These are phyloP conservation scores for Aureobasidium uvarum DNA, from an alignment of 2,329 filamentous ascomycete genomes.

Conservation along the genomic window DNA sequence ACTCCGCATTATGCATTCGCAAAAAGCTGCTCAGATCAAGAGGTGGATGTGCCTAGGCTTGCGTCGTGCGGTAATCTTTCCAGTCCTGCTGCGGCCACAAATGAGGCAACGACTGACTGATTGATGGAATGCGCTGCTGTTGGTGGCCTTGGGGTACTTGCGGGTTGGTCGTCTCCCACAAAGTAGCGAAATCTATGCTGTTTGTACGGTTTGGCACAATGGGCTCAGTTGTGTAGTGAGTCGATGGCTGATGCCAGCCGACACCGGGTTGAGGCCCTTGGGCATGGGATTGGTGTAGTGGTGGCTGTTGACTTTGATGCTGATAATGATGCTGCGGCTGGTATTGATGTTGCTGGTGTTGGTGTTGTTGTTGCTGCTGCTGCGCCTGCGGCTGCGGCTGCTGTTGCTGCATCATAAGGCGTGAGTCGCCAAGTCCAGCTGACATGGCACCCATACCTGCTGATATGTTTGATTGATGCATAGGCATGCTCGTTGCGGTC, in stretches of 20 bases:
- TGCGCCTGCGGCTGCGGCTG: conserved; percentile 17
- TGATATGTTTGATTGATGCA: conserved; percentile 36
- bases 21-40: conserved; percentile 1
- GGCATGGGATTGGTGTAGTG: conserved; percentile 1
- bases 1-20: not conserved
- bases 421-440: conserved; percentile 43
- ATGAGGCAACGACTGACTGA: conserved; percentile 28
- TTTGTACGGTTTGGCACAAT: conserved; percentile 30
- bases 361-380: conserved; percentile 29
- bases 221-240: conserved; percentile 38
- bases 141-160: conserved; percentile 21
- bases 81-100: conserved; percentile 25
- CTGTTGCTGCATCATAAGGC: conserved; percentile 35
- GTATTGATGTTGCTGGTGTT: conserved; percentile 30
- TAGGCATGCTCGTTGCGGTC: conserved; percentile 31
- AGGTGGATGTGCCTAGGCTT: conserved; percentile 16
- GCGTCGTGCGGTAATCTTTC: conserved; percentile 27
- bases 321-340: conserved; percentile 29
- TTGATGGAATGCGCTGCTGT: conserved; percentile 30
- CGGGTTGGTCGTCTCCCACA: conserved; percentile 24
- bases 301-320: conserved; percentile 27
- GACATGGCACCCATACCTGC: conserved; percentile 38
- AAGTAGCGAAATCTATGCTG: conserved; percentile 34
- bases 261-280: conserved; percentile 29
- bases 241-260: conserved; percentile 38